Base-by-base conservation (phyloP, 177 flowering plant genomes). In the Vitis hybrid region DNA sequence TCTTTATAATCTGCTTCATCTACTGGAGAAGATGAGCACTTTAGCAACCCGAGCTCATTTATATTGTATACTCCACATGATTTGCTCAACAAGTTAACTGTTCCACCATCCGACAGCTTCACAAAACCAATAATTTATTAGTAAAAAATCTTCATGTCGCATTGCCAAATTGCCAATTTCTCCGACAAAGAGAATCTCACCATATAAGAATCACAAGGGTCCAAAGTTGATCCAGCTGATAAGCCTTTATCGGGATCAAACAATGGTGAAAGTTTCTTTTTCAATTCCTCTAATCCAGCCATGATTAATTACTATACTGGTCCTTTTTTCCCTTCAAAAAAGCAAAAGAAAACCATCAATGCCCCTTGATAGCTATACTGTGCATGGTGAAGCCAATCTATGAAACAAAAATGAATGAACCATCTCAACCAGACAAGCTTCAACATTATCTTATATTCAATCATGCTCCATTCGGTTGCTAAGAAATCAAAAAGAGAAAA, bases 221-320 rank as follows among this genome's bases (percentile, higher is more conserved):
- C 94, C 74, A 87, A 70, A 9, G 86, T 66, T 1, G 86, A 81
- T 49, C 81, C 89, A 49, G 87, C 65, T 3, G 92, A 83, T 76
- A 96, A 87, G 20, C 98, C 97, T 76, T 85, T 89, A 68, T 95
- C 97, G 18, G 92, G 95, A 86, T 94, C 97, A 77, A 96, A 92
- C 71, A 96, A 77, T 2, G 98, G 98, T 4, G 89, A 79, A 64
- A 96, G 89, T 84, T 94, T 96, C 82, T 92, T 92, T 69, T 79
- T 90, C 52, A 96, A 79, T 79, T 89, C 97, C 82, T 96, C 98
- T 72, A 96, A 76, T 28, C 89, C 98, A 70, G 99, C 90, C 99
- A 96, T 95, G 44, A 64, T 51, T n/a, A 73, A 47, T 69, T 33
- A 47, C 73, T 62, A 56, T 9, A 20, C 15, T 44, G 38, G 9